These are phyloP conservation scores for Penicillium maclennaniae DNA, from an alignment of 495 filamentous ascomycete genomes.

Conservation along the genomic window DNA sequence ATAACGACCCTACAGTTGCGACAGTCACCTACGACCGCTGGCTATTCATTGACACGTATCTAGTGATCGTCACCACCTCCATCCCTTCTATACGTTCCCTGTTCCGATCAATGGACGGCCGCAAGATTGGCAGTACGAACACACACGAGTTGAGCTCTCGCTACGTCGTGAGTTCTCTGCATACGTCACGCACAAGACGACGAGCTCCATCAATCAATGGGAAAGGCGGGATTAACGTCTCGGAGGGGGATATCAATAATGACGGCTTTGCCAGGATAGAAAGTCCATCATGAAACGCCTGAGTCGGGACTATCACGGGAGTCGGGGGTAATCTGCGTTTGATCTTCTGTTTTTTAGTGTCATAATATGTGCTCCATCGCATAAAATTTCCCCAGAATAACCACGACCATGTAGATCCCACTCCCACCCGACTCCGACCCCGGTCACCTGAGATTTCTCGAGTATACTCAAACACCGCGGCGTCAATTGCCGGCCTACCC, in stretches of 20 bases:
- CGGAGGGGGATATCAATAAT: constrained; percentile 8
- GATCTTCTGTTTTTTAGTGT: neutral
- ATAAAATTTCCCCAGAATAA: neutral
- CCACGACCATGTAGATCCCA: neutral
- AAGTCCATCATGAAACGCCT: neutral
- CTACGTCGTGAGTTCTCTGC: constrained; percentile 2
- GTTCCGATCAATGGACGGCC: constrained; percentile 5
- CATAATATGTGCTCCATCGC: neutral
- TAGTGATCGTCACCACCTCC: constrained; percentile 33
- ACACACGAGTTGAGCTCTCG: constrained; percentile 16
- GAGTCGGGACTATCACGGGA: constrained; percentile 2
- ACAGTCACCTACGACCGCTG: constrained; percentile 27
- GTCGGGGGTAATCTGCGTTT: constrained; percentile 10
- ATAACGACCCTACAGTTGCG: constrained; percentile 24
- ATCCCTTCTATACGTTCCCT: constrained; percentile 29
- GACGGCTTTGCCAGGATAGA: constrained; percentile 8
- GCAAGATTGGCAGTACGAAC: constrained; percentile 7
- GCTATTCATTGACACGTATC: constrained; percentile 29
- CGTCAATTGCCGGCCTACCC: neutral
- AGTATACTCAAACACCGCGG: too few species aligned
- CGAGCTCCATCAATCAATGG: constrained; percentile 10
- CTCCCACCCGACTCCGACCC: constrained; percentile 3
- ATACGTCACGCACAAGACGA: constrained; percentile 4
- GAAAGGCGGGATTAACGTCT: constrained; percentile 10
- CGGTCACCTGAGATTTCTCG: too few species aligned